Evolutionary conservation across 2,329 filamentous ascomycete genomes (phyloP), one percentile per base, ranked within the genome.

Genomic region (Hymenoscyphus infarciens): DNA sequence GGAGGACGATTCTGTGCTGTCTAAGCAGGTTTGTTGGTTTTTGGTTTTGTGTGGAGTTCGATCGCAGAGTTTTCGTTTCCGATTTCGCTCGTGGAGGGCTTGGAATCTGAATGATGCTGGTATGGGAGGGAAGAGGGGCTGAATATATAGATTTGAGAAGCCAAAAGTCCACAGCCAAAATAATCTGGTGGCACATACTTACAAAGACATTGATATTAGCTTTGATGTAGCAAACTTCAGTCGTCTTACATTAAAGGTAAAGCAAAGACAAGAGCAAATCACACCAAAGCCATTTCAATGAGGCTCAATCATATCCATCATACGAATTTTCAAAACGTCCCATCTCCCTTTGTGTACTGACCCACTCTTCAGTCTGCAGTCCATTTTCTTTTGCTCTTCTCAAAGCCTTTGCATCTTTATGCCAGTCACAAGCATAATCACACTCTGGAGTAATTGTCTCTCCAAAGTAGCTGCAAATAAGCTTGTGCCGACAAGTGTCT

Each of bases 391-490:
- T 87, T 61, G 86, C 80, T 69, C 75, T 81, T 70, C 82, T 82
- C 64, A 92, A 74, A 16, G 78, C 82, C 45, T 77, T 75, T 0
- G 80, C 71, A 71, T 92, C 87, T 75, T 92, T 92, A 73, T 91
- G 90, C 78, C 85, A 89, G 74, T 93, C 90, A 71, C 90, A 93
- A 2, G 90, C 90, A 77, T 83, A 90, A 68, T 91, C 85, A 70
- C 90, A 93, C 22, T 79, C 78, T 1, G 85, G 83, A 13, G 77
- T 74, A 53, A 77, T 72, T 16, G 74, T 75, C 73, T 94, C 90
- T 1, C 89, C 90, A 77, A 95, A 96, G 72, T 95, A 94, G 57
- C 82, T 81, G 67, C 85, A 87, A 61, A 96, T 91, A 27, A 87
- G 75, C 56, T 83, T 82, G 72, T 98, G 94, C 56, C 92, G 83